Conservation (phyloP, 139 green algal genomes). For the Ettlia oleoabundans region DNA sequence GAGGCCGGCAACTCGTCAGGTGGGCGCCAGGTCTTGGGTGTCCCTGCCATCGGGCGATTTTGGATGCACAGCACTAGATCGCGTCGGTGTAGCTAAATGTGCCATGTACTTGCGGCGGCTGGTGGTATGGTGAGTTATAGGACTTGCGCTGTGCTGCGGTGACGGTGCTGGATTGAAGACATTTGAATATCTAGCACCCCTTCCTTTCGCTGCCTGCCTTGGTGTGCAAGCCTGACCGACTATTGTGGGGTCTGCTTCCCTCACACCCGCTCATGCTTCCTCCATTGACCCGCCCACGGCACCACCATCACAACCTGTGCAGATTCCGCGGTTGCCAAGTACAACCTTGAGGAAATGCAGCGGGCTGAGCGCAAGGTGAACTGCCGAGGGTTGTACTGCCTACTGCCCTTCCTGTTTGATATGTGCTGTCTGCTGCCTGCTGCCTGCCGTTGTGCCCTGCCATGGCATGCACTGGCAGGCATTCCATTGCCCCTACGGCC, state of each 20-base stretch:
- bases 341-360: constrained; percentile 83
- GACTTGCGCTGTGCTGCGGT: too few species aligned
- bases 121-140: too few species aligned
- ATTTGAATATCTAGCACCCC: too few species aligned
- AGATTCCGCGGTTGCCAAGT: constrained; percentile 73
- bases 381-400: background rate
- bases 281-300: constrained; percentile 30
- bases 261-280: background rate
- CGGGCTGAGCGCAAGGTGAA: constrained; percentile 61
- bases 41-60: background rate
- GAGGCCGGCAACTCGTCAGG: constrained; percentile 44
- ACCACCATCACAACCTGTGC: constrained; percentile 58
- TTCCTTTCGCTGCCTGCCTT: too few species aligned
- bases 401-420: background rate
- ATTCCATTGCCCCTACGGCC: too few species aligned
- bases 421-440: background rate
- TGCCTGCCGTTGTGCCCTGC: too few species aligned
- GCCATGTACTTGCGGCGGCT: too few species aligned
- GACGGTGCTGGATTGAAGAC: too few species aligned
- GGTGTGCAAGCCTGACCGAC: background rate
- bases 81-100: too few species aligned
- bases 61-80: too few species aligned
- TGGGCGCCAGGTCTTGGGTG: background rate
- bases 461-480: too few species aligned
- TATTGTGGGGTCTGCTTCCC: too few species aligned